Conservation (phyloP, 176 grass and related monocot genomes). For the Triticum aestivum region DNA sequence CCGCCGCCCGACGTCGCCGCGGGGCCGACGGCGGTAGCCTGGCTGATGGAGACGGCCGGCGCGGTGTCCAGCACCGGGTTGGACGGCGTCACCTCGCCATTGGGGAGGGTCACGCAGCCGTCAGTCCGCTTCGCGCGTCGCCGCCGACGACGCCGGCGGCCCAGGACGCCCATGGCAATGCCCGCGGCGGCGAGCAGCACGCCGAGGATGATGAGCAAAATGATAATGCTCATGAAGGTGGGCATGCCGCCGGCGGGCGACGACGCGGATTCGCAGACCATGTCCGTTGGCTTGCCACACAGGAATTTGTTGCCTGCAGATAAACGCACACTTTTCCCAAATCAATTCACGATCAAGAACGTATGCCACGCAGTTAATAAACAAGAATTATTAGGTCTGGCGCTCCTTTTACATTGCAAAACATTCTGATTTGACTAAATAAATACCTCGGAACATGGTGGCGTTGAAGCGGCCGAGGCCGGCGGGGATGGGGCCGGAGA, state of each 20-base stretch:
- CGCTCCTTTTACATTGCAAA: not conserved
- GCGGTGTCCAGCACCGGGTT: conserved; percentile 43
- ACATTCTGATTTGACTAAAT: not conserved
- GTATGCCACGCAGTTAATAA: no score
- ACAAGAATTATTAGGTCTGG: no score
- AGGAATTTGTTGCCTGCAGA: conserved; percentile 65
- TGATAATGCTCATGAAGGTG: conserved; percentile 9
- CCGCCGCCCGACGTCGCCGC: not conserved
- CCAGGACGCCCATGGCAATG: conserved; percentile 1
- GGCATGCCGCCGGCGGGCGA: conserved; percentile 5
- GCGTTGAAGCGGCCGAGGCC: conserved; percentile 57
- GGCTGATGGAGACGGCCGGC: conserved; percentile 42
- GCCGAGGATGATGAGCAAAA: conserved; percentile 36
- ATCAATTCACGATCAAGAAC: conserved; percentile 9
- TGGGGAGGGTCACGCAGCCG: not conserved
- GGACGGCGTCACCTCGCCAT: conserved; percentile 40
- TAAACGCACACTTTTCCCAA: not conserved
- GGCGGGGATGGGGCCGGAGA: conserved; percentile 67
- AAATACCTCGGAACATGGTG: conserved; percentile 58
- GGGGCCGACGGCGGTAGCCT: not conserved
- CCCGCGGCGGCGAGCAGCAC: conserved; percentile 26
- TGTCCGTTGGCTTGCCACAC: conserved; percentile 64
- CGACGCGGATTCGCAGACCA: conserved; percentile 20
- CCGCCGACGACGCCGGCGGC: not conserved
- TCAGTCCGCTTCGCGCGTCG: not conserved